These are phyloP conservation scores for Gossypium arboreum DNA, from an alignment of 345 rosid species.

Conservation along the genomic window DNA sequence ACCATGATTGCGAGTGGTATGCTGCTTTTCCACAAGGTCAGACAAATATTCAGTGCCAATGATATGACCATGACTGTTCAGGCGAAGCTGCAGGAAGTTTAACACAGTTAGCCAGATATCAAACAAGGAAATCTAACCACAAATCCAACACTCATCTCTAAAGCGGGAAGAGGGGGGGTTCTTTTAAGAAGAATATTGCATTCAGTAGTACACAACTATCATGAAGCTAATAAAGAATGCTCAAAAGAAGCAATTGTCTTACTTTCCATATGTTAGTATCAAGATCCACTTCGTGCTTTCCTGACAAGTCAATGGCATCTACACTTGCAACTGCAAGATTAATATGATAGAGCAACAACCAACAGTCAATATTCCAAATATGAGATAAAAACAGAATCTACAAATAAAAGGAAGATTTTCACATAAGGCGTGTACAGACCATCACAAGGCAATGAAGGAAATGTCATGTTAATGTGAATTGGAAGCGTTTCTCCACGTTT, in stretches of 20 bases:
- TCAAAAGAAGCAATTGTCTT: conserved; percentile 18
- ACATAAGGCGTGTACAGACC: conserved; percentile 38
- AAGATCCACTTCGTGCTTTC: conserved; percentile 99
- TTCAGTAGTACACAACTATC: background rate
- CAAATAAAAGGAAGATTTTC: conserved; percentile 2
- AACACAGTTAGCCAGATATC: conserved; percentile 22
- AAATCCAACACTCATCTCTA: background rate
- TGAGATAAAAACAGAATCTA: background rate
- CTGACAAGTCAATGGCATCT: conserved; percentile 99
- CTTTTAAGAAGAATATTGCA: background rate
- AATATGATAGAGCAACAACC: conserved; percentile 7
- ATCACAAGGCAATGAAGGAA: conserved; percentile 89
- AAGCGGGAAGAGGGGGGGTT: background rate
- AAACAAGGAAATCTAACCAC: background rate
- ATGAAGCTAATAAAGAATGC: background rate
- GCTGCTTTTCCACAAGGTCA: conserved; percentile 93
- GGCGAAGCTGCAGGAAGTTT: conserved; percentile 74
- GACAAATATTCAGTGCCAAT: conserved; percentile 90
- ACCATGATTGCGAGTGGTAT: conserved; percentile 71
- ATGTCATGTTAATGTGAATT: conserved; percentile 83
- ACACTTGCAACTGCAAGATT: conserved; percentile 70
- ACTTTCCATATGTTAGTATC: conserved; percentile 99
- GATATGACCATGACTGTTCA: conserved; percentile 76
- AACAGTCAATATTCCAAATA: conserved; percentile 11
- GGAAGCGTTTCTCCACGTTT: conserved; percentile 96